These are phyloP conservation scores for Trypanosoma mega DNA, from an alignment of 208 protist species.

Conservation along the genomic window DNA sequence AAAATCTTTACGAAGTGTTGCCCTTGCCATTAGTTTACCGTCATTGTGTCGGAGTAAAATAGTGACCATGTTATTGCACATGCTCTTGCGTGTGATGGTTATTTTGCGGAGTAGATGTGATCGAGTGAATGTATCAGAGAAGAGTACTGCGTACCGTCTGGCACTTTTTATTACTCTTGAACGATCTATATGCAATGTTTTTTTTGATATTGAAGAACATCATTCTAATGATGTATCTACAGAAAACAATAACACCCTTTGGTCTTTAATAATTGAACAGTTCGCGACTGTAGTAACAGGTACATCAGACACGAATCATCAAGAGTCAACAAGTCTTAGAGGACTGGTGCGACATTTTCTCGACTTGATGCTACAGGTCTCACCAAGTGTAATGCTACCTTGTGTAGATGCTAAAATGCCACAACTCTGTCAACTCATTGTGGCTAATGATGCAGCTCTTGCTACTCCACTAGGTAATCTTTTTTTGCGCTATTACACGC, in stretches of 20 bases:
- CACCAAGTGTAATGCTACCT: background rate
- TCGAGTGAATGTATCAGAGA: background rate
- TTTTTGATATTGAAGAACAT: background rate
- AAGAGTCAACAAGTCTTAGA: background rate
- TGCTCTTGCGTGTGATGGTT: background rate
- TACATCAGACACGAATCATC: background rate
- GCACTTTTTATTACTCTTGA: constrained; percentile 2
- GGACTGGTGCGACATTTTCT: background rate
- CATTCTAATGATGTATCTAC: background rate
- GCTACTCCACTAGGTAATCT: background rate
- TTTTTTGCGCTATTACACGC: background rate
- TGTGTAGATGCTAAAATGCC: constrained; percentile 6
- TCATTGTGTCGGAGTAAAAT: background rate
- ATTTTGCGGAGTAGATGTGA: background rate
- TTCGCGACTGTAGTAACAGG: background rate
- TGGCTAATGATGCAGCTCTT: constrained; percentile 2
- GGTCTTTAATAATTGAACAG: background rate
- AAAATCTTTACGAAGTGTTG: background rate
- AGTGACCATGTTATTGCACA: background rate
- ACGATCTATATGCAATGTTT: background rate
- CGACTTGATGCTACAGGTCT: background rate
- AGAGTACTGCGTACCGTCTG: background rate
- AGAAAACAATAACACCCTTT: background rate
- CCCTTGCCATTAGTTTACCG: background rate
- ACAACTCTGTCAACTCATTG: constrained; percentile 5